Conservation (phyloP, 2,329 filamentous ascomycete species). For the Cadophora gregata region DNA sequence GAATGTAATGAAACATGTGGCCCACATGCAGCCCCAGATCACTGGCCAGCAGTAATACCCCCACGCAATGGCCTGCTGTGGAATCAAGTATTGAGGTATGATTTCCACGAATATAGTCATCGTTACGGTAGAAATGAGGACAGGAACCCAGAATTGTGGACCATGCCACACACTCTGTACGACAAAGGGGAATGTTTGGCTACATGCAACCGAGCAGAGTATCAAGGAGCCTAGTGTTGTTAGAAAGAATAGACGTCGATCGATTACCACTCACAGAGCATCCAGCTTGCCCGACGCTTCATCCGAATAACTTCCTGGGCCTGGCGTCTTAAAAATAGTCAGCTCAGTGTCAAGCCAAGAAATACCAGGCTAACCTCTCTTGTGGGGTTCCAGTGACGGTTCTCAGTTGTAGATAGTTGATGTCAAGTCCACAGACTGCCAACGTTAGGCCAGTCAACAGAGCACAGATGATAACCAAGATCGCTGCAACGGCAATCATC, state of each 20-base stretch:
- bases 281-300: slow-evolving; percentile 38
- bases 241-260: background rate
- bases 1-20: slow-evolving; percentile 36
- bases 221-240: slow-evolving; percentile 37
- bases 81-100: slow-evolving; percentile 41
- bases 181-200: slow-evolving; percentile 38
- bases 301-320: slow-evolving; percentile 32
- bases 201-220: slow-evolving; percentile 36
- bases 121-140: slow-evolving; percentile 37
- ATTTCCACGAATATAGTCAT: slow-evolving; percentile 40
- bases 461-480: slow-evolving; percentile 32
- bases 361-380: slow-evolving; percentile 31
- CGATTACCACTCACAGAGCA: slow-evolving; percentile 36
- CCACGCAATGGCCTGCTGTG: slow-evolving; percentile 35
- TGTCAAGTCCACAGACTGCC: slow-evolving; percentile 39
- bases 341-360: slow-evolving; percentile 8
- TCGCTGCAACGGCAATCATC: slow-evolving; percentile 28
- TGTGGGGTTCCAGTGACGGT: slow-evolving; percentile 32
- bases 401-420: slow-evolving; percentile 36
- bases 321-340: slow-evolving; percentile 31
- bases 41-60: slow-evolving; percentile 39
- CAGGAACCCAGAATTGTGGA: slow-evolving; percentile 31
- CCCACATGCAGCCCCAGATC: slow-evolving; percentile 40
- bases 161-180: slow-evolving; percentile 33
- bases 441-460: slow-evolving; percentile 39